Conservation (phyloP, 23 red algal species). For the Gracilaria domingensis region DNA sequence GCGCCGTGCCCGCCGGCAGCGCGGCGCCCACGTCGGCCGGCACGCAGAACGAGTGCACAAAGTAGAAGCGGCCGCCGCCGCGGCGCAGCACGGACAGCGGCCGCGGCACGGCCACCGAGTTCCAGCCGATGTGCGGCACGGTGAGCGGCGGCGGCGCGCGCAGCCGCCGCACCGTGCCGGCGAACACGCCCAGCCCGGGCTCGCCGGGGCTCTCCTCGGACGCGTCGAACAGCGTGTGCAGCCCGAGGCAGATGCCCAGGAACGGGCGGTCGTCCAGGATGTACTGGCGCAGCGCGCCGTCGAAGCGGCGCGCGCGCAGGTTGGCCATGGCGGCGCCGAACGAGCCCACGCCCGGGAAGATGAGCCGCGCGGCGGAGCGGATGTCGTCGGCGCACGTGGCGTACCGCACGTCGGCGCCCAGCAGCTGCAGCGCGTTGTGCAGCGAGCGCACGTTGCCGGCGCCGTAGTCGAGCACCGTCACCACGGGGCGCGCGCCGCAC, state of each 20-base stretch:
- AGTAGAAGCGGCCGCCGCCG: conserved; percentile 55
- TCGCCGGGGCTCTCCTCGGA: conserved; percentile 71
- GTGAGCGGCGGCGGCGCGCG: background rate
- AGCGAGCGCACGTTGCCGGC: conserved; percentile 86
- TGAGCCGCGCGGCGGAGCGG: conserved; percentile 41
- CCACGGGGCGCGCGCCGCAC: conserved; percentile 12
- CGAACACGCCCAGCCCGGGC: conserved; percentile 68
- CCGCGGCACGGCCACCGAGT: conserved; percentile 20
- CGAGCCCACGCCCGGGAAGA: conserved; percentile 88
- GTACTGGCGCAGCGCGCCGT: conserved; percentile 45
- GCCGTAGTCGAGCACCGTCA: conserved; percentile 86
- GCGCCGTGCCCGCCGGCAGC: background rate
- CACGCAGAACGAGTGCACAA: conserved; percentile 77
- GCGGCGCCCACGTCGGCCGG: background rate
- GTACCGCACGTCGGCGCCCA: conserved; percentile 47
- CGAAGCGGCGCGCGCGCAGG: conserved; percentile 57
- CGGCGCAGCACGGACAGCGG: background rate
- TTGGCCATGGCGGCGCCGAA: conserved; percentile 84
- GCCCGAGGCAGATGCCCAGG: conserved; percentile 86
- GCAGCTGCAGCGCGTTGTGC: conserved; percentile 68
- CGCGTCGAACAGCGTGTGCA: conserved; percentile 75
- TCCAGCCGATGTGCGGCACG: conserved; percentile 87
- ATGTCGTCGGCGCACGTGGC: conserved; percentile 55
- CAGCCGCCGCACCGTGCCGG: conserved; percentile 63
- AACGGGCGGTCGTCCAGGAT: conserved; percentile 60